These are phyloP conservation scores for Sporothrix sp. DNA, from an alignment of 2,329 filamentous ascomycete species.

Conservation along the genomic window DNA sequence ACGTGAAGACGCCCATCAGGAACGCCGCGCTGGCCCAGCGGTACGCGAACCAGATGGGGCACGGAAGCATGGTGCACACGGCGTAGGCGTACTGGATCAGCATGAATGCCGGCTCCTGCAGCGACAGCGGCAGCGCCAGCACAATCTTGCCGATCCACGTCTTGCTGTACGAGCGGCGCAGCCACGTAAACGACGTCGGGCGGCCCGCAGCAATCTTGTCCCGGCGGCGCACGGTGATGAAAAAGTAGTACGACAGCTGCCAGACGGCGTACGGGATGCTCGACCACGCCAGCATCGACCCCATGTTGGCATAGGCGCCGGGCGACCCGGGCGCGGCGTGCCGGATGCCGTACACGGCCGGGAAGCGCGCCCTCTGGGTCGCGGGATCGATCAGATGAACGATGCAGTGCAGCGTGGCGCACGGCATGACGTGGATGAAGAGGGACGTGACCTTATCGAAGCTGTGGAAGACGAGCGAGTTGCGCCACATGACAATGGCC, in stretches of 20 bases:
- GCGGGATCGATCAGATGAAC: conserved; percentile 68
- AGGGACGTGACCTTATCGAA: conserved; percentile 96
- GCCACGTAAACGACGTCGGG: conserved; percentile 95
- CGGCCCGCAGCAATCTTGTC: conserved; percentile 94
- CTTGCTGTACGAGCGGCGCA: conserved; percentile 82
- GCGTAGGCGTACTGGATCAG: conserved; percentile 89
- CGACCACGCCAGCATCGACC: conserved; percentile 88
- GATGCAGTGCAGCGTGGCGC: conserved; percentile 82
- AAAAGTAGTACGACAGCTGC: conserved; percentile 87
- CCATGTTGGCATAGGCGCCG: conserved; percentile 65
- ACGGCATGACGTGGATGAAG: conserved; percentile 99
- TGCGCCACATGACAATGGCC: conserved; percentile 98
- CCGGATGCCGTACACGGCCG: conserved; percentile 77
- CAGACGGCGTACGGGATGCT: conserved; percentile 86
- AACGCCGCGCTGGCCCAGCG: conserved; percentile 70
- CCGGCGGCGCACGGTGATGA: conserved; percentile 88
- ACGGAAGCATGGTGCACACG: conserved; percentile 85
- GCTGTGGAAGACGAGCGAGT: conserved; percentile 95
- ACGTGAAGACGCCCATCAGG: conserved; percentile 73
- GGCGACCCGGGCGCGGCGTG: conserved; percentile 57
- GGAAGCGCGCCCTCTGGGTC: conserved; percentile 61
- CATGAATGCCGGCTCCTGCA: conserved; percentile 94
- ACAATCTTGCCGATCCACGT: conserved; percentile 83
- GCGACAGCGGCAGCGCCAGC: conserved; percentile 58
- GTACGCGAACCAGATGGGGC: conserved; percentile 89